Evolutionary conservation across 768 basidiomycete species (phyloP).

Genomic region (Lanmaoa pseudosensibilis): DNA sequence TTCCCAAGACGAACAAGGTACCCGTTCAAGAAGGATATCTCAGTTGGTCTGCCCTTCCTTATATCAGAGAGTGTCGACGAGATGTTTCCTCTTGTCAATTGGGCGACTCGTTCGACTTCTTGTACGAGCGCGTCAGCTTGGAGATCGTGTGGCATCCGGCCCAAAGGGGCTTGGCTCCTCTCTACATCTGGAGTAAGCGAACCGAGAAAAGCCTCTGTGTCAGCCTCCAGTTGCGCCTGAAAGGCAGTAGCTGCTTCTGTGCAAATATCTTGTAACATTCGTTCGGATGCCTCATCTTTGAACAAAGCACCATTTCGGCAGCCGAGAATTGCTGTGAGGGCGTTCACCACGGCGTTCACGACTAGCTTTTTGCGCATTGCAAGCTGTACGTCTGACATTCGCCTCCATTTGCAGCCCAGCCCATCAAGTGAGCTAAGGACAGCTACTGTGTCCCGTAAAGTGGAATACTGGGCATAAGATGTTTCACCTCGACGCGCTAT

Average conservation of each 20-base stretch:
- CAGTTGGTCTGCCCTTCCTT: constrained; percentile 58
- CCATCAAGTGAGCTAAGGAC: constrained; percentile 55
- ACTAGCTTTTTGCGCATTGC: constrained; percentile 78
- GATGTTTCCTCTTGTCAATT: constrained; percentile 60
- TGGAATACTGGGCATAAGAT: constrained; percentile 47
- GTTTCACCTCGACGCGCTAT: constrained; percentile 43
- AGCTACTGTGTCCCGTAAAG: constrained; percentile 67
- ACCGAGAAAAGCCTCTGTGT: constrained; percentile 28
- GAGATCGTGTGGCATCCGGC: constrained; percentile 49
- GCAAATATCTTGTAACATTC: constrained; percentile 57
- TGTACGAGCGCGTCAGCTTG: constrained; percentile 44
- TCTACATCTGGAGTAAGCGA: constrained; percentile 27
- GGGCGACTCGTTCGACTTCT: constrained; percentile 60
- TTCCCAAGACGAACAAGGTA: constrained; percentile 68
- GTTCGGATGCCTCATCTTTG: constrained; percentile 39
- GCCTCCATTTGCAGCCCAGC: constrained; percentile 63
- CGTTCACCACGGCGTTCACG: constrained; percentile 79
- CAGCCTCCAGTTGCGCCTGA: constrained; percentile 47
- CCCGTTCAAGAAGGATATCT: constrained; percentile 83
- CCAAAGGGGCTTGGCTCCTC: constrained; percentile 28
- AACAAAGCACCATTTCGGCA: constrained; percentile 80
- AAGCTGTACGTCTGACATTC: constrained; percentile 65
- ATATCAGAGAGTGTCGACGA: constrained; percentile 84
- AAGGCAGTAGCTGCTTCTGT: constrained; percentile 70
- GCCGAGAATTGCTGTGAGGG: constrained; percentile 78